Conservation (phyloP, 345 rosid genomes). For the Citrus inodora region DNA sequence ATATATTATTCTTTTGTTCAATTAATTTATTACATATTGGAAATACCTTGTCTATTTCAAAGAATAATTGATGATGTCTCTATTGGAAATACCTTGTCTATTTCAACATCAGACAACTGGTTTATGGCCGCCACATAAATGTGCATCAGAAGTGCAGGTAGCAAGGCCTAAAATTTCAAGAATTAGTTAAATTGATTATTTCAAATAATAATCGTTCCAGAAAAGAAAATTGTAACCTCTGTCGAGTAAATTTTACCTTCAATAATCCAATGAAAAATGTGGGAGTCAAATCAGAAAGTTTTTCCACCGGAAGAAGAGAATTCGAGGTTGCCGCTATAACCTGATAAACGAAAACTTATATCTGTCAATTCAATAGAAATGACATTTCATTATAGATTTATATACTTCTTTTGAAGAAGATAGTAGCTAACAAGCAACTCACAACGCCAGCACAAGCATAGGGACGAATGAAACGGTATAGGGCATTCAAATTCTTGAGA, state of each 20-base stretch:
- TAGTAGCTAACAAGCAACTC: neutral
- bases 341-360: neutral
- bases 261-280: constrained; percentile 21
- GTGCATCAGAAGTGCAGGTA: constrained; percentile 26
- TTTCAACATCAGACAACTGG: constrained; percentile 28
- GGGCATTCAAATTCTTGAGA: neutral
- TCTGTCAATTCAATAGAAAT: neutral
- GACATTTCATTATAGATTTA: neutral
- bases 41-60: constrained; percentile 30
- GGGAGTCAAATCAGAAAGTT: constrained; percentile 20
- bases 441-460: constrained; percentile 33
- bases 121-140: constrained; percentile 33
- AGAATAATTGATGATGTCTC: no score
- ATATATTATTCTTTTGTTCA: no score
- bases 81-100: constrained; percentile 27
- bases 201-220: neutral
- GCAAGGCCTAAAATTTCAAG: constrained; percentile 20
- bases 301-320: constrained; percentile 28
- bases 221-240: no score
- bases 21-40: no score
- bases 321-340: constrained; percentile 26
- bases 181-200: neutral
- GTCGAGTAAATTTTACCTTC: constrained; percentile 9
- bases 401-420: neutral
- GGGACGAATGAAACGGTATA: constrained; percentile 28